phyloP scores from a whole-genome alignment of 1,284 basidiomycete species.

The Heterobasidion annosum region DNA sequence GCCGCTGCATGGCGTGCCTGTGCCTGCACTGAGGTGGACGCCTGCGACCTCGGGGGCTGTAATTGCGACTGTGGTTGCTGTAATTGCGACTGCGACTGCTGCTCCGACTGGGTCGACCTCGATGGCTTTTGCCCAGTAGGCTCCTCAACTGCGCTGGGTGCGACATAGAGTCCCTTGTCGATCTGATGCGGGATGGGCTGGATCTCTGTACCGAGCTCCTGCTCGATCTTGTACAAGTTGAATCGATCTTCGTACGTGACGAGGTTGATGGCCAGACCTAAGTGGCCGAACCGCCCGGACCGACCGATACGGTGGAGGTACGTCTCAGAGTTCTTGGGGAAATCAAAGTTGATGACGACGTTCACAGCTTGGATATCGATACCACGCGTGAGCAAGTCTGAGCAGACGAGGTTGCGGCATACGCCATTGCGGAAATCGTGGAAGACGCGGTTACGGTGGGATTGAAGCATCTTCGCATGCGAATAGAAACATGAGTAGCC shows the following conservation, averaged over 20 bases:
- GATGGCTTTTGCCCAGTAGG: conserved; percentile 22
- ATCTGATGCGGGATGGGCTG: conserved; percentile 90
- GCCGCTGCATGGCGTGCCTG: neutral
- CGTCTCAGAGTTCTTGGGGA: conserved; percentile 97
- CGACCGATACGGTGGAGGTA: conserved; percentile 98
- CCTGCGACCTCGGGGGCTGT: conserved; percentile 6
- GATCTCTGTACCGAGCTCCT: conserved; percentile 97
- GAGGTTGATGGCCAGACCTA: conserved; percentile 95
- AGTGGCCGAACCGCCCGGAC: conserved; percentile 94
- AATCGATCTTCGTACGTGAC: conserved; percentile 97
- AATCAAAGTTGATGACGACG: conserved; percentile 99
- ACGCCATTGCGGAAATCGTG: conserved; percentile 99
- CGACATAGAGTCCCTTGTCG: conserved; percentile 90
- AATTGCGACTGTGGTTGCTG: conserved; percentile 13
- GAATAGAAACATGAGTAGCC: conserved; percentile 99
- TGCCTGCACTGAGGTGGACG: conserved; percentile 3
- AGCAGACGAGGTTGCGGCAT: conserved; percentile 96
- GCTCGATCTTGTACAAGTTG: conserved; percentile 96
- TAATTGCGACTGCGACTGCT: conserved; percentile 17
- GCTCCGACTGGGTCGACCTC: conserved; percentile 19
- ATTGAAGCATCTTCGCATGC: conserved; percentile 98
- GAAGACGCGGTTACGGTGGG: conserved; percentile 98
- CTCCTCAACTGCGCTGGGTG: conserved; percentile 51
- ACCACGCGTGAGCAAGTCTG: conserved; percentile 93
- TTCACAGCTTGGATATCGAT: conserved; percentile 99